A percentile compares a stretch with the other conserved stretches of the same genome.
These are phyloP conservation scores for Cladosporium oxysporum DNA, from an alignment of 2,329 filamentous ascomycete genomes.

Conservation along the genomic window DNA sequence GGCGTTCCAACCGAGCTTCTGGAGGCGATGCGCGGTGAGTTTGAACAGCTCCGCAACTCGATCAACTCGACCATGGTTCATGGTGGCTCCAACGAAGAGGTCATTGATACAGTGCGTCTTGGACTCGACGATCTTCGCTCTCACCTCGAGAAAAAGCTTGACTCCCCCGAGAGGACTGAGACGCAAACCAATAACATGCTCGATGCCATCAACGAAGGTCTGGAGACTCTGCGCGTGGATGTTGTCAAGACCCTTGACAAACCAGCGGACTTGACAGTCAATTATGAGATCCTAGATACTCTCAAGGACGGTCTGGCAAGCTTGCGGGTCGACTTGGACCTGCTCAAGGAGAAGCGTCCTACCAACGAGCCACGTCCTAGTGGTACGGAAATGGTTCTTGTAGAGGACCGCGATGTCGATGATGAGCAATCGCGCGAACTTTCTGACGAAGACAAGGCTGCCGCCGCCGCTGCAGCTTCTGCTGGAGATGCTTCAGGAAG, in stretches of 20 bases:
- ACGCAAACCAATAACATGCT: conserved; percentile 59
- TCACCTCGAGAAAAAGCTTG: conserved; percentile 54
- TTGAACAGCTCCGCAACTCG: conserved; percentile 50
- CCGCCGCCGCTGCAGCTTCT: conserved; percentile 25
- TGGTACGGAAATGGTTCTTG: conserved; percentile 57
- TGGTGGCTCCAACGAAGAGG: conserved; percentile 48
- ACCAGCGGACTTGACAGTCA: conserved; percentile 77
- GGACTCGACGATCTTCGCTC: conserved; percentile 53
- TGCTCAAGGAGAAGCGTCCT: conserved; percentile 62
- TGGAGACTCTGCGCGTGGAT: conserved; percentile 74
- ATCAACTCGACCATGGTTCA: conserved; percentile 43
- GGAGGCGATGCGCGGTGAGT: conserved; percentile 53
- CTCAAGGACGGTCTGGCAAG: conserved; percentile 78
- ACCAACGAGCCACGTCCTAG: conserved; percentile 35
- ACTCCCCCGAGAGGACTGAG: conserved; percentile 53
- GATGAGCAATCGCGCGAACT: conserved; percentile 42
- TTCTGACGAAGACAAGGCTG: conserved; percentile 45
- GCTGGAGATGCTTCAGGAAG: conserved; percentile 50
- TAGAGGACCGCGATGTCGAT: conserved; percentile 48
- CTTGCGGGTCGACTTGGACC: conserved; percentile 76
- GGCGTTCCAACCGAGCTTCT: conserved; percentile 53
- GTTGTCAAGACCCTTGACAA: conserved; percentile 74
- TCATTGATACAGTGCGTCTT: conserved; percentile 51
- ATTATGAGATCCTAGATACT: conserved; percentile 86
- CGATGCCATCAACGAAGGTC: conserved; percentile 66